A percentile compares a stretch with the other conserved stretches of the same genome.
Conservation (phyloP, 176 grass and related monocot species). For the Alopecurus myosuroides region DNA sequence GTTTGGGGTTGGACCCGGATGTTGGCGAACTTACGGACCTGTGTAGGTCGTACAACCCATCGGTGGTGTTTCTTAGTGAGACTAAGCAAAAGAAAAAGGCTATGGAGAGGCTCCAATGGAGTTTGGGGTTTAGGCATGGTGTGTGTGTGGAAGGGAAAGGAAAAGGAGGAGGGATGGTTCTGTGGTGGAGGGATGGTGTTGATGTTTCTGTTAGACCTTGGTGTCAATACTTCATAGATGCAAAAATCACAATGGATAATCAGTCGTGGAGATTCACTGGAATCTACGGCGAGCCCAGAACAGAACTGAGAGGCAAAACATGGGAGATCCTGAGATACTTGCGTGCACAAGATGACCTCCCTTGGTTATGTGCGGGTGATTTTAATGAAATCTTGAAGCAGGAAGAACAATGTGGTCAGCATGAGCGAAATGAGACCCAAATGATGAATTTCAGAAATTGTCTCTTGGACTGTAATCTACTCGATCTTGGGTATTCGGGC, state of each 20-base stretch:
- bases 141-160: background rate
- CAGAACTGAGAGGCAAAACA: background rate
- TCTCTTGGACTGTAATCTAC: background rate
- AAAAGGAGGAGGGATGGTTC: background rate
- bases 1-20: background rate
- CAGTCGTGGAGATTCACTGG: background rate
- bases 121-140: background rate
- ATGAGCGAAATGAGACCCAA: rapidly evolving
- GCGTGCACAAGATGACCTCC: too few relatives aligned
- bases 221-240: background rate
- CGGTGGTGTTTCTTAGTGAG: too few relatives aligned
- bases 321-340: too few relatives aligned
- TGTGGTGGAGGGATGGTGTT: background rate
- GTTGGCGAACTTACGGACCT: too few relatives aligned
- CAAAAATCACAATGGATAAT: rapidly evolving
- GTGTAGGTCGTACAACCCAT: too few relatives aligned
- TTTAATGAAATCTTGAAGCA: background rate
- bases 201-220: background rate
- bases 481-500: background rate
- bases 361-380: too few relatives aligned
- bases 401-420: rapidly evolving
- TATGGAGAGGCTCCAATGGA: background rate
- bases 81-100: background rate
- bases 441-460: background rate
- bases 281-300: background rate